These are phyloP conservation scores for Pichia ethanolica DNA, from an alignment of 805 yeast species.

Conservation along the genomic window DNA sequence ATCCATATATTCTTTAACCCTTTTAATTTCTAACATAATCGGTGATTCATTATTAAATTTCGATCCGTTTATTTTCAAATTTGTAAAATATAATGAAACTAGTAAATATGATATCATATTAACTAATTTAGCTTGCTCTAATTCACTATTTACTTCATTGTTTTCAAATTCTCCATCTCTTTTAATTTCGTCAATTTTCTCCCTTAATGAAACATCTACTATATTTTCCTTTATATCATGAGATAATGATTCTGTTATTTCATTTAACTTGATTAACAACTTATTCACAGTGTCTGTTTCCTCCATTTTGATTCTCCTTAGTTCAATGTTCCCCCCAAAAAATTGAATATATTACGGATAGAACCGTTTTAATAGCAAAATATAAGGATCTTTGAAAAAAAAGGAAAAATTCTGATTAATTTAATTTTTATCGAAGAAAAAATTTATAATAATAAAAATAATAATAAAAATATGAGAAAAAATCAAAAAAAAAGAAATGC, in stretches of 20 bases:
- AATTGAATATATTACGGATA: no score
- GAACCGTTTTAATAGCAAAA: no score
- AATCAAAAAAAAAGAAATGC: conserved; percentile 34
- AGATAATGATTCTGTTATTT: neutral
- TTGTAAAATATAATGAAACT: conserved; percentile 50
- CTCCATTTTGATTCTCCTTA: conserved; percentile 4
- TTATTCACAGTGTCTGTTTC: conserved; percentile 9
- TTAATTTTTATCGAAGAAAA: neutral
- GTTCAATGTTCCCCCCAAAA: no score
- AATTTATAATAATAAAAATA: neutral
- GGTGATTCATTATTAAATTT: conserved; percentile 48
- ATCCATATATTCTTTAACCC: conserved; percentile 64
- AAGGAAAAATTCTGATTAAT: no score
- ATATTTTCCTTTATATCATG: conserved; percentile 2
- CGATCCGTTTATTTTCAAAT: conserved; percentile 50
- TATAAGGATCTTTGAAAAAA: no score
- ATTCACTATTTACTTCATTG: conserved; percentile 8
- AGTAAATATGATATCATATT: conserved; percentile 42
- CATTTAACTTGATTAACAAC: neutral
- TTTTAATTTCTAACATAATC: conserved; percentile 55
- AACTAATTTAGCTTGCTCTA: conserved; percentile 27
- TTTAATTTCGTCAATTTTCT: conserved; percentile 10
- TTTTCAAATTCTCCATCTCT: conserved; percentile 3
- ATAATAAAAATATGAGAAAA: neutral
- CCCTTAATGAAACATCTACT: conserved; percentile 8